Base-by-base conservation (phyloP, 306 rosid genomes). In the Gleditsia sinensis region DNA sequence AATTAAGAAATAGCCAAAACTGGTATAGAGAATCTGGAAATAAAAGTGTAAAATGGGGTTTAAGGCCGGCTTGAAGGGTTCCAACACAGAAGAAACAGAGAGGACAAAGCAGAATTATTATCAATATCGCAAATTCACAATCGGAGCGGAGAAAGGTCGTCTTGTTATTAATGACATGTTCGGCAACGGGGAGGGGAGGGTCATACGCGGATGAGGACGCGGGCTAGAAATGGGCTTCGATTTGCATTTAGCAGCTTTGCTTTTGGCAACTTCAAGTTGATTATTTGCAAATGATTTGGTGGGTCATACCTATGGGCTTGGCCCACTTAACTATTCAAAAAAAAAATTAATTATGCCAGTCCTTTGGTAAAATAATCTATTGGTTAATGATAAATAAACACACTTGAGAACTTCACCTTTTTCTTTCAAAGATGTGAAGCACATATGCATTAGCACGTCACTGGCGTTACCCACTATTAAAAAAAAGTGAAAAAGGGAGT, bases 231-330 rank as follows among this genome's bases (percentile, higher is more conserved):
- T 34, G 67, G 67, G 67, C 67, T 61, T 57, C 40, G 23, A 28
- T 28, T 57, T 28, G 20, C 20, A 3, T 16, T 59, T 32, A 3
- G 1, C 2, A 7, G 28, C 8, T 56, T 56, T n/a, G 20, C 20
- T 14, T 16, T 59, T 32, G 3, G 1, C 2, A 7, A 56, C 8
- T 56, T 56, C 63, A 56, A 56, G 14, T 27, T 42, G 17, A 61
- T 61, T n/a, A 61, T 60, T 17, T 60, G 21, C 27, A 9, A 34
- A 67, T 82, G 73, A 84, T 84, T 87, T 72, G 59, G 89, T 90
- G 95, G 92, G 83, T 70, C 60, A 32, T 20, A 9, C 1, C 33
- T 42, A 70, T 85, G 88, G 90, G 87, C 84, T 75, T 78, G 51
- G 67, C 81, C 83, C 68, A 54, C 80, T 28, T 17, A 12, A 14